phyloP scores from a whole-genome alignment of 768 basidiomycete genomes.

The Leucocoprinus leucothites region DNA sequence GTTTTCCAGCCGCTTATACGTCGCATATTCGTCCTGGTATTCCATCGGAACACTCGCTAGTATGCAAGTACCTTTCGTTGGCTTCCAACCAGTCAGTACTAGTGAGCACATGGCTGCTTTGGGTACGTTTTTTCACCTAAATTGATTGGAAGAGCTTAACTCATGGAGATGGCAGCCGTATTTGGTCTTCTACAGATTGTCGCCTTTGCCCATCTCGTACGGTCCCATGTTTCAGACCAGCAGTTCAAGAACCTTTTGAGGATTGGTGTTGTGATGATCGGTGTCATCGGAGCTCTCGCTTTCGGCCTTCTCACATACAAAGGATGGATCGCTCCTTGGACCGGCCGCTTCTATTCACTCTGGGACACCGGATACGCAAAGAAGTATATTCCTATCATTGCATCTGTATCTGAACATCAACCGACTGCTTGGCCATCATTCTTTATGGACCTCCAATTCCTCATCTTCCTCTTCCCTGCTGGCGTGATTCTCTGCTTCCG shows the following conservation, averaged over 20 bases:
- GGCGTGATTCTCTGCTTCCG: slow-evolving; percentile 95
- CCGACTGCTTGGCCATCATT: slow-evolving; percentile 99
- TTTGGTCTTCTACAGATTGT: slow-evolving; percentile 97
- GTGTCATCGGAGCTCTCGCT: slow-evolving; percentile 66
- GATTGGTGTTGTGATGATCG: slow-evolving; percentile 62
- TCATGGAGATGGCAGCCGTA: slow-evolving; percentile 52
- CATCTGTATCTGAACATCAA: slow-evolving; percentile 98
- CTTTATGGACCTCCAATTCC: slow-evolving; percentile 98
- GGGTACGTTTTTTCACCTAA: slow-evolving; percentile 44
- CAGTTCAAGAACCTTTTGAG: slow-evolving; percentile 87
- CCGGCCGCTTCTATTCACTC: slow-evolving; percentile 98
- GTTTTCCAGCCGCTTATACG: slow-evolving; percentile 87
- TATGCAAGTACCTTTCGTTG: slow-evolving; percentile 99
- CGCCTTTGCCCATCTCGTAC: slow-evolving; percentile 86
- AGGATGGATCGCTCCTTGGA: slow-evolving; percentile 98
- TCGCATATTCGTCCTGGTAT: slow-evolving; percentile 97
- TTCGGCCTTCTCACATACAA: slow-evolving; percentile 85
- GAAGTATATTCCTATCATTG: slow-evolving; percentile 99
- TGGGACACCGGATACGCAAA: slow-evolving; percentile 99
- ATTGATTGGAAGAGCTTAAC: slow-evolving; percentile 9
- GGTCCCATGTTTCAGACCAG: slow-evolving; percentile 85
- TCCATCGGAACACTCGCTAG: slow-evolving; percentile 94
- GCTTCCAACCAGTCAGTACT: slow-evolving; percentile 96
- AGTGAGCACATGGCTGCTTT: slow-evolving; percentile 99
- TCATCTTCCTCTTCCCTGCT: slow-evolving; percentile 97